Percentiles rank a stretch among this genome's conserved stretches.
Evolutionary conservation across 2,329 filamentous ascomycete genomes (phyloP).

Genomic region (Neofusicoccum sp.): DNA sequence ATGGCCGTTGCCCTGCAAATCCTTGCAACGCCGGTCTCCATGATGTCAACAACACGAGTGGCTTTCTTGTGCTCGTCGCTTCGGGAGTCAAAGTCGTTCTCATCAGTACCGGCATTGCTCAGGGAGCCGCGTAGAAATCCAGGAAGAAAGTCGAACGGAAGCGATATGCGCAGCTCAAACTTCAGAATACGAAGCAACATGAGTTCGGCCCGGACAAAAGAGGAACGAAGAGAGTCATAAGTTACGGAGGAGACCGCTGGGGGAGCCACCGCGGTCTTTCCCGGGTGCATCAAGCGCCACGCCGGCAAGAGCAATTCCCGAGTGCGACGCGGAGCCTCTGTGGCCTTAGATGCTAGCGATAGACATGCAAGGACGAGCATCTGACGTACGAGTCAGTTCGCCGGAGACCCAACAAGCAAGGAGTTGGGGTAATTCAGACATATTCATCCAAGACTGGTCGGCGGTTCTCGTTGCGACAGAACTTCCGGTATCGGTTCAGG

Average conservation of each 20-base stretch:
- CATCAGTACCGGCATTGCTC: conserved; percentile 20
- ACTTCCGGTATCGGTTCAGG: conserved; percentile 33
- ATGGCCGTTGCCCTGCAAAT: conserved; percentile 23
- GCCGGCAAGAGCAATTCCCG: neutral
- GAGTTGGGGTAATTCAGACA: neutral
- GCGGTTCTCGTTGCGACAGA: conserved; percentile 7
- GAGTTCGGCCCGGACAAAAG: conserved; percentile 34
- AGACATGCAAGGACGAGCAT: conserved; percentile 12
- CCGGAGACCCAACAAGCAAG: too few relatives aligned
- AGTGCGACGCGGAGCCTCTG: neutral
- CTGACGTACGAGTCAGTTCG: neutral
- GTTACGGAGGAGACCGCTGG: conserved; percentile 30
- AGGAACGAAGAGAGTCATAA: conserved; percentile 34
- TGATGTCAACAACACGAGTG: conserved; percentile 25
- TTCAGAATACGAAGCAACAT: conserved; percentile 33
- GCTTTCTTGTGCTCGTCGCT: conserved; percentile 28
- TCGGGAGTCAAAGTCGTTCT: conserved; percentile 23
- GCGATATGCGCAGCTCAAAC: conserved; percentile 32
- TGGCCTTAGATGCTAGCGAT: conserved; percentile 2
- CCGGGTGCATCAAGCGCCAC: conserved; percentile 1
- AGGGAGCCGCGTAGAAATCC: conserved; percentile 29
- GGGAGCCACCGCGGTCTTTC: neutral
- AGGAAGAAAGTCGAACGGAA: conserved; percentile 33
- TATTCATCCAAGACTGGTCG: neutral
- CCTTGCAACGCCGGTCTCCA: conserved; percentile 27